Conservation (phyloP, 495 filamentous ascomycete genomes). For the Saxispiralis lemnorum region DNA sequence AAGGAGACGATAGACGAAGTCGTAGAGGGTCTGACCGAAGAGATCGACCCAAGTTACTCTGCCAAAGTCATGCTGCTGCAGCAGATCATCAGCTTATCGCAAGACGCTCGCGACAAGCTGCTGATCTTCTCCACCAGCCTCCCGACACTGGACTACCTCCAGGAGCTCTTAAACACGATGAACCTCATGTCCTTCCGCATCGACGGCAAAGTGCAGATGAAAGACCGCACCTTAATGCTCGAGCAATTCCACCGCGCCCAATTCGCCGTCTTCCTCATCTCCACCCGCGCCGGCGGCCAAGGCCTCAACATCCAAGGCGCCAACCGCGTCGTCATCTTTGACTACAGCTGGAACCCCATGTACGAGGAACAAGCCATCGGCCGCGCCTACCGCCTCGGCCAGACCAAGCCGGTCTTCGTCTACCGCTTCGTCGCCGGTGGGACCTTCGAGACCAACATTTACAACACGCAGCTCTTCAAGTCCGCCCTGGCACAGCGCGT, state of each 20-base stretch:
- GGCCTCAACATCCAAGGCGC: slow-evolving; percentile 74
- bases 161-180: slow-evolving; percentile 29
- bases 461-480: slow-evolving; percentile 63
- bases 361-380: slow-evolving; percentile 81
- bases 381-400: slow-evolving; percentile 72
- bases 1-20: slow-evolving; percentile 38
- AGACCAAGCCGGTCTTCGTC: slow-evolving; percentile 66
- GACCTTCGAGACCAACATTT: slow-evolving; percentile 56
- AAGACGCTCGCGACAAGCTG: slow-evolving; percentile 46
- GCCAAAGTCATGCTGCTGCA: slow-evolving; percentile 45
- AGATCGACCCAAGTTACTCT: slow-evolving; percentile 22
- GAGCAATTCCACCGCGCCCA: slow-evolving; percentile 74
- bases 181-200: slow-evolving; percentile 50
- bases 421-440: slow-evolving; percentile 71
- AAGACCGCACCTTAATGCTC: slow-evolving; percentile 79
- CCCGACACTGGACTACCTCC: slow-evolving; percentile 50
- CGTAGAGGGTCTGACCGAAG: slow-evolving; percentile 5
- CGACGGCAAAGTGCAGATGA: slow-evolving; percentile 56
- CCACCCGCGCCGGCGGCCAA: slow-evolving; percentile 85
- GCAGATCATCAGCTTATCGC: slow-evolving; percentile 45
- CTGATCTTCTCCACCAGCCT: slow-evolving; percentile 68
- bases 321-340: slow-evolving; percentile 77
- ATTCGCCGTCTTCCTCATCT: slow-evolving; percentile 75
- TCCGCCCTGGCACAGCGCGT: slow-evolving; percentile 58
- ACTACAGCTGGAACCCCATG: slow-evolving; percentile 63